A percentile compares a stretch with the other conserved stretches of the same genome.
phyloP scores from a whole-genome alignment of 768 basidiomycete species.

The Phaffia tasmanica region DNA sequence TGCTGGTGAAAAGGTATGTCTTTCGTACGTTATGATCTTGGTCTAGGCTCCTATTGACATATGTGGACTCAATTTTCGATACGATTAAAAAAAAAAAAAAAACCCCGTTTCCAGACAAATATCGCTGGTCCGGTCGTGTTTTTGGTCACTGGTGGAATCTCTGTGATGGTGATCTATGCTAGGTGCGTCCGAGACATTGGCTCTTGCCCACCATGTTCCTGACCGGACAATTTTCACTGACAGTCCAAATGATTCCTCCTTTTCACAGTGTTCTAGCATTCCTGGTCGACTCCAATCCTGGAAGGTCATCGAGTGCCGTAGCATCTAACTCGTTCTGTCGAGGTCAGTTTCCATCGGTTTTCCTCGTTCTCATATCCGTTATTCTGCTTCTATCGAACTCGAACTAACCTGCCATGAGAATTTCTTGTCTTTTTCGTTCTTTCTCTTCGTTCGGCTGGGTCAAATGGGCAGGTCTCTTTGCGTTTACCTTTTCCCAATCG shows the following conservation, averaged over 20 bases:
- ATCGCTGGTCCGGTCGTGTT: constrained; percentile 59
- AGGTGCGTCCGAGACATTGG: not conserved
- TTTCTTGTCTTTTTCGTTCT: constrained; percentile 2
- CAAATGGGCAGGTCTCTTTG: too few relatives aligned
- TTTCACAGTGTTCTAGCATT: constrained; percentile 68
- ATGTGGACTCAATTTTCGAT: too few relatives aligned
- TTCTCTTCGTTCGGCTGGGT: not conserved
- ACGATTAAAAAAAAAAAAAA: too few relatives aligned
- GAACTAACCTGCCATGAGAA: constrained; percentile 1
- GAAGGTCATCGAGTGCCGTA: constrained; percentile 59
- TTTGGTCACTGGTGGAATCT: constrained; percentile 63
- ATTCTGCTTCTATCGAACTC: constrained; percentile 46
- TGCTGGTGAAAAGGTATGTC: constrained; percentile 41
- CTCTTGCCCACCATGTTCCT: not conserved
- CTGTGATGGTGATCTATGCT: constrained; percentile 45
- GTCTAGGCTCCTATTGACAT: too few relatives aligned
- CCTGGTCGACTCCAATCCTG: constrained; percentile 73
- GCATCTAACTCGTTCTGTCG: constrained; percentile 69
- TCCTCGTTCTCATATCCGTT: constrained; percentile 60
- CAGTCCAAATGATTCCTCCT: constrained; percentile 35
- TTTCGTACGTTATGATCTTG: not conserved
- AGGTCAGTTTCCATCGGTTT: constrained; percentile 40
- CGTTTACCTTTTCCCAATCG: constrained; percentile 12
- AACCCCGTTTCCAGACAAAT: constrained; percentile 44
- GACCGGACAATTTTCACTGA: not conserved